Conservation (phyloP, 2,329 filamentous ascomycete genomes). For the Colletotrichum sp. region DNA sequence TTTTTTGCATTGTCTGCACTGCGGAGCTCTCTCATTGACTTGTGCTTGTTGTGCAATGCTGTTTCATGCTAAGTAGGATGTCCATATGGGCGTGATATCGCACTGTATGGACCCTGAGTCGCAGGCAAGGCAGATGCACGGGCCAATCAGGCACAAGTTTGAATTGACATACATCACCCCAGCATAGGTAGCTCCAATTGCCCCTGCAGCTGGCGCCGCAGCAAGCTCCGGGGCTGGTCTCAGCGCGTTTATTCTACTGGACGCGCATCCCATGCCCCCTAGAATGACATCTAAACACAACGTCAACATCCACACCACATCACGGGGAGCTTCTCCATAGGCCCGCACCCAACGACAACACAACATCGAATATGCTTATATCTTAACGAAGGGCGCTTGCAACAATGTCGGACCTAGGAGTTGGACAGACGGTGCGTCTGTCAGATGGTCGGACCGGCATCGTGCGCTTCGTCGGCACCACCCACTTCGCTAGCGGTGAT, state of each 20-base stretch:
- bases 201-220: background rate
- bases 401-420: slow-evolving; percentile 62
- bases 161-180: background rate
- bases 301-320: background rate
- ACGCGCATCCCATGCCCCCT: slow-evolving; percentile 8
- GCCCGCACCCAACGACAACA: background rate
- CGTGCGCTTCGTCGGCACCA: slow-evolving; percentile 82
- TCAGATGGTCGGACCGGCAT: slow-evolving; percentile 77
- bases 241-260: slow-evolving; percentile 19
- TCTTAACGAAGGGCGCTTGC: background rate
- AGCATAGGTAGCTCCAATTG: background rate
- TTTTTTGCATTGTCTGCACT: background rate
- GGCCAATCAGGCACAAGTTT: background rate
- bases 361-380: slow-evolving; percentile 15
- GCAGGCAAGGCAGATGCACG: background rate
- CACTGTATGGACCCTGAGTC: background rate
- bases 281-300: slow-evolving; percentile 18
- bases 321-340: slow-evolving; percentile 6
- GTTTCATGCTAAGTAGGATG: background rate
- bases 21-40: background rate
- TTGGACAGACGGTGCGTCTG: slow-evolving; percentile 80
- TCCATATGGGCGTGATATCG: background rate
- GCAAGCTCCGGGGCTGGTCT: background rate
- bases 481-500: slow-evolving; percentile 79
- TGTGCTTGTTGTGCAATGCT: background rate